Conservation (phyloP, 306 rosid genomes). For the Glycine latifolia region DNA sequence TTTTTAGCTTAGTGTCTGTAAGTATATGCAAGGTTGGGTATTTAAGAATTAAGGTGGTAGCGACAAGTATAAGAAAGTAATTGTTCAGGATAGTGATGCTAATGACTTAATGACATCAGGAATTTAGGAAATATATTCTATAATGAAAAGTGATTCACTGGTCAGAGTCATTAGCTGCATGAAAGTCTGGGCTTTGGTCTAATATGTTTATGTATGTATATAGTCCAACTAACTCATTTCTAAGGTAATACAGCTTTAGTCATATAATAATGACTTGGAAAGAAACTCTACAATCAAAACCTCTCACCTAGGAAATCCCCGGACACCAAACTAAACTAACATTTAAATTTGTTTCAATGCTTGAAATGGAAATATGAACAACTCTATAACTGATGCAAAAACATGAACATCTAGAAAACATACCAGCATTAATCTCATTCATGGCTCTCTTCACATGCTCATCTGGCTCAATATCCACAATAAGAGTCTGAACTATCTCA, state of each 20-base stretch:
- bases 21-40: not conserved
- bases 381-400: too few relatives aligned
- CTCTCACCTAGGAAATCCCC: too few relatives aligned
- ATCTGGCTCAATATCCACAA: constrained; percentile 15
- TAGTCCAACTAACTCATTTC: not conserved
- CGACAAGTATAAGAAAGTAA: not conserved
- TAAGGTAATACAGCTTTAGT: too few relatives aligned
- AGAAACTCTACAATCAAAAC: too few relatives aligned
- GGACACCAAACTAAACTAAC: too few relatives aligned
- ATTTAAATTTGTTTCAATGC: not conserved
- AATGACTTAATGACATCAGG: not conserved
- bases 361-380: too few relatives aligned
- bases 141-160: not conserved
- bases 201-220: not conserved
- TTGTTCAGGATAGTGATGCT: too few relatives aligned
- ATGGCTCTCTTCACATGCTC: constrained; percentile 77
- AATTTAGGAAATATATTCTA: not conserved
- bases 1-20: not conserved
- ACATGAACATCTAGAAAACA: not conserved
- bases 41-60: not conserved
- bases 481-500: not conserved
- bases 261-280: too few relatives aligned
- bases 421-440: constrained; percentile 92
- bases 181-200: not conserved
- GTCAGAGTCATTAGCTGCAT: not conserved